phyloP scores from a whole-genome alignment of 2,329 filamentous ascomycete genomes.

The Colletotrichum plurivorum region DNA sequence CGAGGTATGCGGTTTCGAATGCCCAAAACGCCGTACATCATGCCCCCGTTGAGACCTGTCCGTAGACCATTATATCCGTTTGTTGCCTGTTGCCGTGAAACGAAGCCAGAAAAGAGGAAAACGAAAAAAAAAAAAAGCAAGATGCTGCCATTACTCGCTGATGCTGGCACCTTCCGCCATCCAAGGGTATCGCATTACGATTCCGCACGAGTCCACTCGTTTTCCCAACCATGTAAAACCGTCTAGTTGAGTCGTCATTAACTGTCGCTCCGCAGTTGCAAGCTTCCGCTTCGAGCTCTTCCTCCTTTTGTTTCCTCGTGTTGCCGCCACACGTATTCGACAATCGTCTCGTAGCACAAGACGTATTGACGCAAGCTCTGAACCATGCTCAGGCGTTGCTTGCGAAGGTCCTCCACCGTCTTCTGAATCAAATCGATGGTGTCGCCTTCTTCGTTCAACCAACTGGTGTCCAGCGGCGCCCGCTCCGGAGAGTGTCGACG shows the following conservation, averaged over 20 bases:
- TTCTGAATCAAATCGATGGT: conserved; percentile 84
- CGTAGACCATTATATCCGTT: conserved; percentile 28
- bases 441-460: conserved; percentile 79
- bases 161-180: conserved; percentile 31
- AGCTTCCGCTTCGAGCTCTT: conserved; percentile 43
- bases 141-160: conserved; percentile 33
- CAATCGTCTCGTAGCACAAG: conserved; percentile 93
- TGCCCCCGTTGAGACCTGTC: conserved; percentile 24
- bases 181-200: conserved; percentile 36
- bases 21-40: conserved; percentile 37
- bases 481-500: conserved; percentile 34
- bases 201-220: conserved; percentile 21
- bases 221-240: neutral
- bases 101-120: neutral
- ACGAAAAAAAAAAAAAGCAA: conserved; percentile 23
- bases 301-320: conserved; percentile 53
- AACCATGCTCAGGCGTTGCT: conserved; percentile 94
- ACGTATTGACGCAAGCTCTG: conserved; percentile 95
- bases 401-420: conserved; percentile 91
- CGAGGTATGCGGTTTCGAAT: conserved; percentile 23
- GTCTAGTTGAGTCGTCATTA: conserved; percentile 23
- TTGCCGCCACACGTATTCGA: conserved; percentile 82
- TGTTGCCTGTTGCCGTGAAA: conserved; percentile 24
- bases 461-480: conserved; percentile 64
- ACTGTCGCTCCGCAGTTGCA: conserved; percentile 36